These are phyloP conservation scores for Epichloe typhina DNA, from an alignment of 2,329 filamentous ascomycete genomes.

Conservation along the genomic window DNA sequence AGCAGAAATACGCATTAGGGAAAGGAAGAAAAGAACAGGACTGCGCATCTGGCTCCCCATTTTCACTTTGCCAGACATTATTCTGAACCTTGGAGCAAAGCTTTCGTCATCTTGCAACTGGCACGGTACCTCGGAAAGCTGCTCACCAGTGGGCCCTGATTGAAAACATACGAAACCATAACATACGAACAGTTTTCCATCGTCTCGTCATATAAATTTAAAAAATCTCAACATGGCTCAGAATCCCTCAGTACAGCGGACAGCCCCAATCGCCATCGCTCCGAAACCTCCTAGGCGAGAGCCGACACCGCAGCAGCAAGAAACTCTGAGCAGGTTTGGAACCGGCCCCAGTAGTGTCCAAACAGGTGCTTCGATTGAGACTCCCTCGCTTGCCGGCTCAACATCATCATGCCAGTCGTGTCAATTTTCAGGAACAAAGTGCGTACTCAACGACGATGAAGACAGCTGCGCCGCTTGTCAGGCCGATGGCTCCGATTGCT, in stretches of 20 bases:
- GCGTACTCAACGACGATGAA: slow-evolving; percentile 62
- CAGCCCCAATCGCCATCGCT: slow-evolving; percentile 53
- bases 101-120: not conserved
- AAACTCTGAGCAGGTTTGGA: slow-evolving; percentile 34
- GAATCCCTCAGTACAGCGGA: slow-evolving; percentile 41
- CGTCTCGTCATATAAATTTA: slow-evolving; percentile 9
- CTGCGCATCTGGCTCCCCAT: not conserved
- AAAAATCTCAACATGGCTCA: slow-evolving; percentile 32
- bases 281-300: slow-evolving; percentile 39
- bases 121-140: not conserved
- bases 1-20: not conserved
- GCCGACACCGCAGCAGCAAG: slow-evolving; percentile 31
- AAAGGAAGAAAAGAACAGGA: not conserved
- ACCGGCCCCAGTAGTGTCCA: slow-evolving; percentile 36
- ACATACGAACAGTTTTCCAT: not conserved
- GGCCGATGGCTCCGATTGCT: slow-evolving; percentile 66
- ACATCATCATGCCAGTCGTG: slow-evolving; percentile 59
- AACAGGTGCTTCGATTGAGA: slow-evolving; percentile 39
- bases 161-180: not conserved
- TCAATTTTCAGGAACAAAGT: slow-evolving; percentile 59
- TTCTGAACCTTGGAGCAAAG: not conserved
- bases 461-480: slow-evolving; percentile 66
- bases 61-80: not conserved
- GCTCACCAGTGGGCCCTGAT: not conserved
- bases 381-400: slow-evolving; percentile 26